These are phyloP conservation scores for Glycine tomentella DNA, from an alignment of 306 rosid genomes.

Conservation along the genomic window DNA sequence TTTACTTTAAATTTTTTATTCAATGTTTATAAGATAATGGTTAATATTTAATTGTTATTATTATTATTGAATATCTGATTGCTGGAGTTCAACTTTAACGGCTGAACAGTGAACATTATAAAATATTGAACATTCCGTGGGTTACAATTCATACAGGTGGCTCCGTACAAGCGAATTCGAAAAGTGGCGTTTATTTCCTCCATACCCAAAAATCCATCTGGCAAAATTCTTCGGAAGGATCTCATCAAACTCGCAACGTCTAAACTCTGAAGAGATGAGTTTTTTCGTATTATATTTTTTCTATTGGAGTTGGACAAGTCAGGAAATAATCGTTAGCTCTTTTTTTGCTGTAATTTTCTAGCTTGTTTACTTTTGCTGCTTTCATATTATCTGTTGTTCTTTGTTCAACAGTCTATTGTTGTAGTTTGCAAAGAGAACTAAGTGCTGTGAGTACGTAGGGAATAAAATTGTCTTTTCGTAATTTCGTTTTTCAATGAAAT, in stretches of 20 bases:
- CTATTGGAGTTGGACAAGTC: background rate
- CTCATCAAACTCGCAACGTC: constrained; percentile 84
- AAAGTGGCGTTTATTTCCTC: constrained; percentile 79
- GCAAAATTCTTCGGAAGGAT: constrained; percentile 97
- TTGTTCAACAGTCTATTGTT: background rate
- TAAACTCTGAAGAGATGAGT: constrained; percentile 56
- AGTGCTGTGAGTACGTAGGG: background rate
- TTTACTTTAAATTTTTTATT: too few species aligned
- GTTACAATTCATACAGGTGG: constrained; percentile 59
- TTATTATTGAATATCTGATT: background rate
- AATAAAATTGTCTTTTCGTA: constrained; percentile 17
- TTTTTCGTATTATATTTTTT: background rate
- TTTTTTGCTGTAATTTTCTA: background rate
- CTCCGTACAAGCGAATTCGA: constrained; percentile 87
- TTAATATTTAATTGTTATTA: too few species aligned
- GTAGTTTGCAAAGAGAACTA: background rate
- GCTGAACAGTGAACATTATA: too few species aligned
- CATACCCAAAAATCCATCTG: constrained; percentile 87
- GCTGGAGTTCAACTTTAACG: too few species aligned
- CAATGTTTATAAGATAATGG: too few species aligned
- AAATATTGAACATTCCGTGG: too few species aligned
- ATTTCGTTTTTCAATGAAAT: background rate
- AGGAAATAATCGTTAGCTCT: background rate
- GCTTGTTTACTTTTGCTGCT: background rate
- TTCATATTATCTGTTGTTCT: background rate